Percentiles rank a stretch among this genome's conserved stretches.
These are phyloP conservation scores for Pseudogymnoascus verrucosus DNA, from an alignment of 2,329 filamentous ascomycete species.

Conservation along the genomic window DNA sequence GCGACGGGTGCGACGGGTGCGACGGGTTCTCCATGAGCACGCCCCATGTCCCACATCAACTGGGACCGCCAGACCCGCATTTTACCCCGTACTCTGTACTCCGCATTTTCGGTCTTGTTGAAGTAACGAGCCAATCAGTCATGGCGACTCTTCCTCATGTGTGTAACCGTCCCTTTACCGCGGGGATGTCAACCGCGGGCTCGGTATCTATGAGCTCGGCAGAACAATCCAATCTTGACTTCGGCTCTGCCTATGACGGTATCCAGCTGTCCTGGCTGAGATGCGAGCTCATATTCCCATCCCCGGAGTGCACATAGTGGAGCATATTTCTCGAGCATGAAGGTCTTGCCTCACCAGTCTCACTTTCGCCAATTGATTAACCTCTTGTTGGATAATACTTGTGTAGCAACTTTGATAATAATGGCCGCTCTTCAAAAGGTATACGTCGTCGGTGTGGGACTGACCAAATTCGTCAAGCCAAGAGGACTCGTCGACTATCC, in stretches of 20 bases:
- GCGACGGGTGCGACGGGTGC: no score
- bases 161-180: not conserved
- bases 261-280: not conserved
- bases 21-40: not conserved
- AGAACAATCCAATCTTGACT: not conserved
- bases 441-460: conserved; percentile 23
- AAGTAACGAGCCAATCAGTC: not conserved
- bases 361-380: not conserved
- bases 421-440: not conserved
- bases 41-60: not conserved
- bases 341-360: not conserved
- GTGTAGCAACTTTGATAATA: not conserved
- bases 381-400: not conserved
- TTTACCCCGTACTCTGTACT: not conserved
- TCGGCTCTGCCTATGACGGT: not conserved
- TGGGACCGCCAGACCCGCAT: not conserved
- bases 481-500: conserved; percentile 27
- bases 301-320: not conserved
- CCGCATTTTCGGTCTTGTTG: not conserved
- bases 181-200: not conserved
- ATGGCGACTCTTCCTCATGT: no score
- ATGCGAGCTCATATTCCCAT: not conserved
- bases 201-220: not conserved
- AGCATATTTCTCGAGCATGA: not conserved
- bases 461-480: conserved; percentile 26